Base-by-base conservation (phyloP, 768 basidiomycete genomes). In the Boletus rufocinnamomeus region DNA sequence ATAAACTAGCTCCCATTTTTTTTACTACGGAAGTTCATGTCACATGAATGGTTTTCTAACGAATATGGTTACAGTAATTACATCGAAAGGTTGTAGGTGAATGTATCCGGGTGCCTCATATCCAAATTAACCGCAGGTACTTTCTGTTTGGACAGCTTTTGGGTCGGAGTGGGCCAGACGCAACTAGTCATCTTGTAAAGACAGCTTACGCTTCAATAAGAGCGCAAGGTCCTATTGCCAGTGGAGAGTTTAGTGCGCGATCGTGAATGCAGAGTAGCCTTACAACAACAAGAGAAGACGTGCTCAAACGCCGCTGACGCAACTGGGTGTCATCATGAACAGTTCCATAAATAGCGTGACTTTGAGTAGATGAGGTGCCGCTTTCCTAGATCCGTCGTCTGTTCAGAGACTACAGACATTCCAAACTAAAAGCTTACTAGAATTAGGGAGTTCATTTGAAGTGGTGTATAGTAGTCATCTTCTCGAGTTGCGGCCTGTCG, bases 211-310 rank as follows among this genome's bases (percentile, higher is more conserved):
- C 8, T 16, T 23, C 16, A 62, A 35, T 8, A 62, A 28, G 38
- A 63, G 40, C 4, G 69, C 72, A 11, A 73, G 67, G 9, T 69
- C 69, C 70, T 73, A 43, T 50, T 27, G 9, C 16, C 25, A 58
- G 16, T 16, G 17, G 34, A 50, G 11, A 32, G 21, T 46, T 71
- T 28, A 63, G 41, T 17, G n/a, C 7, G 5, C 19, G 23, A 30
- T 11, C 21, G 14, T 21, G 27, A 28, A 44, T 32, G 47, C 3
- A 44, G 11, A 3, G 10, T 13, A 10, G 13, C 34, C 16, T 62
- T 57, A 73, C 69, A 34, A 71, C 38, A 49, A 65, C 34, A 6
- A 73, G 57, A 27, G 58, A 63, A n/a, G 65, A 62, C 48, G 60
- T 44, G 54, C 60, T 73, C 41, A 59, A 25, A 38, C 56, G 59